These are phyloP conservation scores for Gyromitra esculenta DNA, from an alignment of 2,329 filamentous ascomycete genomes.

Conservation along the genomic window DNA sequence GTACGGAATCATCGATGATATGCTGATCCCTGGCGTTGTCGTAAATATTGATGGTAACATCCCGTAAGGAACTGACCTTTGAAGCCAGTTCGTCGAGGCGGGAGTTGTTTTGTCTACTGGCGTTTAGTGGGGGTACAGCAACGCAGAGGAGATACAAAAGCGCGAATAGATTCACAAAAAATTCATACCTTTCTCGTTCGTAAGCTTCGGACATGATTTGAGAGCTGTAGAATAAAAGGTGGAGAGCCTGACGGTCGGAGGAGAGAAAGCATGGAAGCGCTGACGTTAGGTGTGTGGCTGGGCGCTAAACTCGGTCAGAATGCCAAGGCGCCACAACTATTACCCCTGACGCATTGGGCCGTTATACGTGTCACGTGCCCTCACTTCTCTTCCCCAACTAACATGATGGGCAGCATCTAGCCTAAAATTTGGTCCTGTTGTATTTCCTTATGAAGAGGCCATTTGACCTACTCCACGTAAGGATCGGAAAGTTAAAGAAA, in stretches of 20 bases:
- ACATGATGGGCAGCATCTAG: no score
- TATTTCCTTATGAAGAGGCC: no score
- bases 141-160: not conserved
- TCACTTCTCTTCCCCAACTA: not conserved
- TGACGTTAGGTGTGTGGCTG: constrained; percentile 33
- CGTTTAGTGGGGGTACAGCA: not conserved
- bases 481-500: no score
- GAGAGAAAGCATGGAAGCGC: constrained; percentile 21
- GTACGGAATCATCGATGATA: constrained; percentile 85
- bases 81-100: constrained; percentile 88
- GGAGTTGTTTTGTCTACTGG: constrained; percentile 83
- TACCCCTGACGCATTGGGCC: not conserved
- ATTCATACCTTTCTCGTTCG: constrained; percentile 68
- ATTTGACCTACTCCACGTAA: no score
- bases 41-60: constrained; percentile 97
- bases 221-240: constrained; percentile 49
- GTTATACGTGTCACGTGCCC: not conserved
- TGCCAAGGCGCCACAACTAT: constrained; percentile 31
- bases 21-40: constrained; percentile 90
- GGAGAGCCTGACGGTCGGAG: constrained; percentile 34
- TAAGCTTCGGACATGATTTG: constrained; percentile 68
- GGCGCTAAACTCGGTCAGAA: constrained; percentile 1
- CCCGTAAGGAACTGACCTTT: constrained; percentile 91
- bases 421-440: no score
- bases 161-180: not conserved